Conservation (phyloP, 2,329 filamentous ascomycete species). For the Talaromyces marneffei region DNA sequence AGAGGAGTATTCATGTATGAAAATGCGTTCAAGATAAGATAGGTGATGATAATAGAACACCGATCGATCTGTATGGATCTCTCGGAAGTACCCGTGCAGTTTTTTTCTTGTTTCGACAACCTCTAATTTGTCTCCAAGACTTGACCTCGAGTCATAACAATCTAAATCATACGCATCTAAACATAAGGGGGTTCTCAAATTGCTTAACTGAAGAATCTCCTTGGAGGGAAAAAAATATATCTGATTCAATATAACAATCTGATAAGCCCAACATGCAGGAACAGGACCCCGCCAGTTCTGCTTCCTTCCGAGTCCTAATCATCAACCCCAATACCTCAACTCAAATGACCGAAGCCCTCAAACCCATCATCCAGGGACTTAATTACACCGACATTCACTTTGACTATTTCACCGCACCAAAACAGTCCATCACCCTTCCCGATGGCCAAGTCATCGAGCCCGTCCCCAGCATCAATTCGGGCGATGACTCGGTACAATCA, state of each 20-base stretch:
- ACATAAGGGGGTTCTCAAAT: neutral
- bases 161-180: neutral
- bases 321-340: constrained; percentile 44
- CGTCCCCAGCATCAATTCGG: constrained; percentile 73
- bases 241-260: neutral
- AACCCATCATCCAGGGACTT: constrained; percentile 35
- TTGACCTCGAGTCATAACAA: neutral
- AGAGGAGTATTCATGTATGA: too few relatives aligned
- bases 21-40: too few relatives aligned
- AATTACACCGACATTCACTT: constrained; percentile 33
- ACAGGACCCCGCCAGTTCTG: constrained; percentile 3
- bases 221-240: neutral
- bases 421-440: constrained; percentile 24
- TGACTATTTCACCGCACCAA: constrained; percentile 37
- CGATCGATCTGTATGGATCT: neutral
- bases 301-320: constrained; percentile 32
- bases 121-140: neutral
- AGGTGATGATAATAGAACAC: neutral
- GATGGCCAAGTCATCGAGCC: constrained; percentile 38
- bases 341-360: constrained; percentile 40
- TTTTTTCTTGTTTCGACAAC: neutral
- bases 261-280: neutral
- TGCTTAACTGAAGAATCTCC: too few relatives aligned
- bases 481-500: constrained; percentile 60
- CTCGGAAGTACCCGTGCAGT: neutral